Percentiles rank a stretch among this genome's conserved stretches.
phyloP scores from a whole-genome alignment of 495 filamentous ascomycete genomes.

The Lasiosphaeria ovina region DNA sequence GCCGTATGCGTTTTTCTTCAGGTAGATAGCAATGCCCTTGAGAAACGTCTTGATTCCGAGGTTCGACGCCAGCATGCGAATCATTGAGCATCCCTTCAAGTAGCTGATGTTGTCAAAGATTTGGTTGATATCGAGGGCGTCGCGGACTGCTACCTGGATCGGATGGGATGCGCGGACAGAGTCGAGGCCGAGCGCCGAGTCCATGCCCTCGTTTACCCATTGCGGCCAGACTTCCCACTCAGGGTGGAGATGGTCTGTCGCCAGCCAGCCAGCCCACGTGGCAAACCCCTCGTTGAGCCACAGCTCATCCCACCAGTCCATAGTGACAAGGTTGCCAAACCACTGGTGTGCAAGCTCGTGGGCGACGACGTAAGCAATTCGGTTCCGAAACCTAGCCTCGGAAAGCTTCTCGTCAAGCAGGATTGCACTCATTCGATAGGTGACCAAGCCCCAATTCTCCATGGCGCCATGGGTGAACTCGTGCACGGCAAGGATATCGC shows the following conservation, averaged over 20 bases:
- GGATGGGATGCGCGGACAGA: constrained; percentile 87
- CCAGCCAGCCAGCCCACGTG: constrained; percentile 96
- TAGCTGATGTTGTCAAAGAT: constrained; percentile 97
- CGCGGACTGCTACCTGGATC: constrained; percentile 87
- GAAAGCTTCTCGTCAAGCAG: constrained; percentile 90
- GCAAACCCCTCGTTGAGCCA: constrained; percentile 98
- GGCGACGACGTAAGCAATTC: constrained; percentile 91
- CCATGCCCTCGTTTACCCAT: constrained; percentile 89
- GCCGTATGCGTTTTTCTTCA: constrained; percentile 83
- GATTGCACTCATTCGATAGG: constrained; percentile 90
- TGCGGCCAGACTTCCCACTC: constrained; percentile 95
- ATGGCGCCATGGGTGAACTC: constrained; percentile 71
- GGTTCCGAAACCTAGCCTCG: constrained; percentile 81
- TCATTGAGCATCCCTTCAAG: constrained; percentile 89
- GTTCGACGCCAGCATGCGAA: constrained; percentile 88
- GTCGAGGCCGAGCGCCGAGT: constrained; percentile 86
- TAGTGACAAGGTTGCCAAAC: constrained; percentile 95
- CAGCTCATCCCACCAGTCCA: constrained; percentile 90
- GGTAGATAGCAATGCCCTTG: constrained; percentile 80
- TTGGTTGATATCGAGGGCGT: constrained; percentile 90
- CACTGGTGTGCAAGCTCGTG: constrained; percentile 97
- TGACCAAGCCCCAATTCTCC: constrained; percentile 94
- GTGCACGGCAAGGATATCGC: constrained; percentile 92
- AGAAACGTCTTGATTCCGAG: constrained; percentile 85
- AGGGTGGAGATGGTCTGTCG: constrained; percentile 85